Conservation (phyloP, 2,329 filamentous ascomycete species). For the Mariannaea sp. region DNA sequence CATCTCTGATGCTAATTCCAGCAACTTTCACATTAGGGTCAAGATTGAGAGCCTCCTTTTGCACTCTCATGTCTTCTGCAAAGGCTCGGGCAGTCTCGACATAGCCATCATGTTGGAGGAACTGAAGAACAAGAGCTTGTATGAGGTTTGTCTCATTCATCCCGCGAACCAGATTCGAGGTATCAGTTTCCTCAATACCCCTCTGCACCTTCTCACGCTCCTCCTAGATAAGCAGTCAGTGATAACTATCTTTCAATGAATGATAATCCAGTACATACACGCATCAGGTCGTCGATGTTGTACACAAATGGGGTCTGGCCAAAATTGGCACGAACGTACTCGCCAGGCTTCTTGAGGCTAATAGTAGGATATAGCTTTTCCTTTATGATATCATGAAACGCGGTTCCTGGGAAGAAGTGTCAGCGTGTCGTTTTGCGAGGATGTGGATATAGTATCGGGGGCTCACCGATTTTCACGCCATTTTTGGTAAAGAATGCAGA, state of each 20-base stretch:
- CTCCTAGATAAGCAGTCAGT: conserved; percentile 48
- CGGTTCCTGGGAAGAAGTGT: conserved; percentile 57
- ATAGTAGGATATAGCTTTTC: conserved; percentile 69
- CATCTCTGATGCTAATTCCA: conserved; percentile 73
- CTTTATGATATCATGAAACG: conserved; percentile 68
- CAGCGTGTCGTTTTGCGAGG: neutral
- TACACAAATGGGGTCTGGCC: conserved; percentile 80
- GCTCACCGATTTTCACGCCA: conserved; percentile 59
- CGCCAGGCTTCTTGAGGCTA: conserved; percentile 68
- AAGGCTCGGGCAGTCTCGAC: conserved; percentile 92
- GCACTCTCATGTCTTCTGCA: conserved; percentile 75
- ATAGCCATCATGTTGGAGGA: conserved; percentile 92
- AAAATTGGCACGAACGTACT: conserved; percentile 68
- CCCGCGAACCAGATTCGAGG: conserved; percentile 64
- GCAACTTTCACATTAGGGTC: conserved; percentile 57
- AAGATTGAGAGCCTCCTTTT: conserved; percentile 71
- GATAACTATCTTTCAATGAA: neutral
- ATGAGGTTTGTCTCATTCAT: conserved; percentile 78
- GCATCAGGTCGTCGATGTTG: conserved; percentile 87
- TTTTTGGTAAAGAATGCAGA: conserved; percentile 74
- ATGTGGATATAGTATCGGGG: neutral
- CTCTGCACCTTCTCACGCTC: conserved; percentile 63
- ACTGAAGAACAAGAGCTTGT: conserved; percentile 82
- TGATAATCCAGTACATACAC: conserved; percentile 54
- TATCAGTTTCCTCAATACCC: conserved; percentile 63